These are phyloP conservation scores for Ormosia emarginata DNA, from an alignment of 306 rosid genomes.

Conservation along the genomic window DNA sequence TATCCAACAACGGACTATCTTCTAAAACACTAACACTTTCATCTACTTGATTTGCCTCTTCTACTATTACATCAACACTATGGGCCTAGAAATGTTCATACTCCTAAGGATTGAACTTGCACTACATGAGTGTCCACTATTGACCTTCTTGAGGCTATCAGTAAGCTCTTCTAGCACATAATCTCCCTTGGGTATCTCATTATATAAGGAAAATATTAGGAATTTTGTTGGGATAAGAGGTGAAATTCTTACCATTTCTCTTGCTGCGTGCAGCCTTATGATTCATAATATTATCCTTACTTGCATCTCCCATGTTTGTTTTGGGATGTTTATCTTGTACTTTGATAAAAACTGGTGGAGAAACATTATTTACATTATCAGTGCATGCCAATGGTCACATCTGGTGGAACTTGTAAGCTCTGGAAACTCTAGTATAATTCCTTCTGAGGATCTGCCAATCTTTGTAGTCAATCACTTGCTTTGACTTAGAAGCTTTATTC, in stretches of 20 bases:
- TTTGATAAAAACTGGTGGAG: constrained; percentile 65
- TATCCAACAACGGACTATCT: no score
- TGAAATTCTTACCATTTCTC: constrained; percentile 85
- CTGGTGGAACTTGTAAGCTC: constrained; percentile 91
- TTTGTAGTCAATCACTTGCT: no score
- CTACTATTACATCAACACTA: constrained; percentile 20
- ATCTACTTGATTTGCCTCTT: constrained; percentile 23
- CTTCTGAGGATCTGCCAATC: no score
- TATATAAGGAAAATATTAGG: constrained; percentile 74
- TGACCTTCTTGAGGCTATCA: constrained; percentile 54
- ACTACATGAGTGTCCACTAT: constrained; percentile 51
- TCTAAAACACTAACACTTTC: constrained; percentile 16
- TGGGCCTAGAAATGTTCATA: constrained; percentile 41
- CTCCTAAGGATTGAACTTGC: constrained; percentile 60
- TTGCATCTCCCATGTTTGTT: constrained; percentile 82
- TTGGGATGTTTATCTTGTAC: constrained; percentile 40
- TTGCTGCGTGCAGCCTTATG: constrained; percentile 86
- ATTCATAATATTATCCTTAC: constrained; percentile 79
- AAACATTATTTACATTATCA: constrained; percentile 64
- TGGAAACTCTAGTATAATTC: constrained; percentile 70
- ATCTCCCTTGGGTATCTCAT: constrained; percentile 88
- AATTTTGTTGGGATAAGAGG: constrained; percentile 85
- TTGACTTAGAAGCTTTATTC: no score
- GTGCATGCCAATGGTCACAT: constrained; percentile 92
- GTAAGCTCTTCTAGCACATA: constrained; percentile 76